Conservation (phyloP, 768 basidiomycete genomes). For the Mycena maculata region DNA sequence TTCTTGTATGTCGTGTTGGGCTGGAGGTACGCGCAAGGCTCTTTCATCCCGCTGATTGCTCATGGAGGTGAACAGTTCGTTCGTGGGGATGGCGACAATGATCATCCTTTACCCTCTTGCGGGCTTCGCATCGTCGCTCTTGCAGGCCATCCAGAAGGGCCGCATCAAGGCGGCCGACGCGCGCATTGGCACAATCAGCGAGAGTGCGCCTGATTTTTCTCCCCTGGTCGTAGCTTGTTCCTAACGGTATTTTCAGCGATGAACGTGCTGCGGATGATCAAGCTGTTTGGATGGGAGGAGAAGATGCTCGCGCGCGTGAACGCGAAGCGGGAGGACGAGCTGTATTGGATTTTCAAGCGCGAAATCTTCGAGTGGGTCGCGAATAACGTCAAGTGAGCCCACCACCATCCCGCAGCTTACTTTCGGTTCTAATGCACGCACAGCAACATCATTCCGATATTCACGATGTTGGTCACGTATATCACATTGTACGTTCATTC, state of each 20-base stretch:
- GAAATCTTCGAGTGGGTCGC: slow-evolving; percentile 64
- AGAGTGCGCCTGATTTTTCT: slow-evolving; percentile 49
- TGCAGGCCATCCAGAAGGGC: slow-evolving; percentile 33
- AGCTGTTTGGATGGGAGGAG: slow-evolving; percentile 76
- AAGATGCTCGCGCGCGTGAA: slow-evolving; percentile 65
- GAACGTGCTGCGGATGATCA: slow-evolving; percentile 61
- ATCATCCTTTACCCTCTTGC: slow-evolving; percentile 56
- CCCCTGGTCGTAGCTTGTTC: background rate
- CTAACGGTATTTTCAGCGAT: slow-evolving; percentile 40
- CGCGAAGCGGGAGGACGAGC: slow-evolving; percentile 70
- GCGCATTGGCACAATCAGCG: slow-evolving; percentile 58
- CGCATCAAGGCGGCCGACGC: slow-evolving; percentile 47
- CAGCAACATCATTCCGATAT: slow-evolving; percentile 69
- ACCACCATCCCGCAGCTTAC: no score
- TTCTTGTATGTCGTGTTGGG: slow-evolving; percentile 47
- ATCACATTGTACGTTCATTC: slow-evolving; percentile 49
- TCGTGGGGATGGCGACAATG: slow-evolving; percentile 59
- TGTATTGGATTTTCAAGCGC: slow-evolving; percentile 64
- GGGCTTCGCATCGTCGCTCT: slow-evolving; percentile 53
- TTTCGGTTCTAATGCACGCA: background rate
- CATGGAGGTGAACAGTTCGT: slow-evolving; percentile 39
- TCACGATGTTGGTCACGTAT: slow-evolving; percentile 76
- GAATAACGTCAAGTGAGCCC: slow-evolving; percentile 55
- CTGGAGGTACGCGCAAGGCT: slow-evolving; percentile 40
- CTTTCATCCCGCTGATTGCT: background rate